phyloP scores from a whole-genome alignment of 2,329 filamentous ascomycete genomes.

The Truncatella angustata region DNA sequence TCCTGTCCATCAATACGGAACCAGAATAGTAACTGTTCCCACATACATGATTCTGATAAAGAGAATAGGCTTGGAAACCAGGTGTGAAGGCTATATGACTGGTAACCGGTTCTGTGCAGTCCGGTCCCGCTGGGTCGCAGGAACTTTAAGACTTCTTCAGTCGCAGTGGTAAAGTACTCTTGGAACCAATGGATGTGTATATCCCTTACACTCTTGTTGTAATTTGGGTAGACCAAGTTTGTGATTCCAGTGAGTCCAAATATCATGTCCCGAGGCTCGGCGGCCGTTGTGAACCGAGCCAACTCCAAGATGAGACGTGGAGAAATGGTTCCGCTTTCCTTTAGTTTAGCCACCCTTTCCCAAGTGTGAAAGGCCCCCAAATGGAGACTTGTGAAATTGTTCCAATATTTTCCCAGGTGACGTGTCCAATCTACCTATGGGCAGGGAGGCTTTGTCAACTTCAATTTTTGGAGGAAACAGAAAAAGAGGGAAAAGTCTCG shows the following conservation, averaged over 20 bases:
- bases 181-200: not conserved
- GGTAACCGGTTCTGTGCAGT: not conserved
- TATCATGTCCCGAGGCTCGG: not conserved
- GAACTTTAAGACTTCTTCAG: not conserved
- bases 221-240: not conserved
- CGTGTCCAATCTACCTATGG: too few relatives aligned
- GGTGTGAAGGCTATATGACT: not conserved
- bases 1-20: not conserved
- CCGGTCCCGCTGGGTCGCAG: not conserved
- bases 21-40: not conserved
- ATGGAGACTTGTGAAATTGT: too few relatives aligned
- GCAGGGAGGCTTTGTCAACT: too few relatives aligned
- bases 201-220: not conserved
- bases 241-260: not conserved
- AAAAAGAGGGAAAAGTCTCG: not conserved
- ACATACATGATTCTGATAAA: not conserved
- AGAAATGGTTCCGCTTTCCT: not conserved
- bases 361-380: not conserved
- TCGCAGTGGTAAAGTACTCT: too few relatives aligned
- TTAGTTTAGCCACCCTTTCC: not conserved
- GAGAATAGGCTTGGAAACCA: not conserved
- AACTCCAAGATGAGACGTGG: not conserved
- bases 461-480: too few relatives aligned
- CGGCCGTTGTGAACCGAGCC: not conserved
- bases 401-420: too few relatives aligned